Evolutionary conservation across 306 rosid genomes (phyloP).

Genomic region (Prunus salicina): DNA sequence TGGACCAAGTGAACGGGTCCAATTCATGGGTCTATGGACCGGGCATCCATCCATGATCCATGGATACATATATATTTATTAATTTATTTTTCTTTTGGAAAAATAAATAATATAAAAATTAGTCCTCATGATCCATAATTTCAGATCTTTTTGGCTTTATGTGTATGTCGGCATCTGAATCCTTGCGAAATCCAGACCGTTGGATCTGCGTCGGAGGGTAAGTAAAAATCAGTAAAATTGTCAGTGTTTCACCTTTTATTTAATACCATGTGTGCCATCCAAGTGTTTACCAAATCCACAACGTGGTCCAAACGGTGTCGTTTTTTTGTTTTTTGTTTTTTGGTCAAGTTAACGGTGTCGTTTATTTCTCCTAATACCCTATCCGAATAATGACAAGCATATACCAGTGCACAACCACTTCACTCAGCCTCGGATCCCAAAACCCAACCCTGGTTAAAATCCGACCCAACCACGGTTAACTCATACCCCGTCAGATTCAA

Average conservation of each 20-base stretch:
- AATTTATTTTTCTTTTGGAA: background rate
- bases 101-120: background rate
- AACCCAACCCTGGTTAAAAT: conserved; percentile 42
- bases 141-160: conserved; percentile 10
- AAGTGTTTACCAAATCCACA: background rate
- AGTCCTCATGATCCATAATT: conserved; percentile 9
- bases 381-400: conserved; percentile 27
- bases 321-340: background rate
- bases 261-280: background rate
- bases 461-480: conserved; percentile 46
- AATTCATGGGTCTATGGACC: background rate
- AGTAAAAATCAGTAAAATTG: conserved; percentile 3
- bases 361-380: background rate
- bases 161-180: background rate
- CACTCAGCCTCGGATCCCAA: conserved; percentile 29
- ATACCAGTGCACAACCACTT: conserved; percentile 17
- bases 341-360: conserved; percentile 35
- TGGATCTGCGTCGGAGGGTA: background rate
- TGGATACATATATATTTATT: background rate
- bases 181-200: background rate
- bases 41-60: background rate
- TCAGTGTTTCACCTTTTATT: background rate
- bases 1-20: background rate
- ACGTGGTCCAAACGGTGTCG: conserved; percentile 35
- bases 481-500: background rate